Evolutionary conservation across 2,329 filamentous ascomycete genomes (phyloP).

Genomic region (Pyricularia grisea): DNA sequence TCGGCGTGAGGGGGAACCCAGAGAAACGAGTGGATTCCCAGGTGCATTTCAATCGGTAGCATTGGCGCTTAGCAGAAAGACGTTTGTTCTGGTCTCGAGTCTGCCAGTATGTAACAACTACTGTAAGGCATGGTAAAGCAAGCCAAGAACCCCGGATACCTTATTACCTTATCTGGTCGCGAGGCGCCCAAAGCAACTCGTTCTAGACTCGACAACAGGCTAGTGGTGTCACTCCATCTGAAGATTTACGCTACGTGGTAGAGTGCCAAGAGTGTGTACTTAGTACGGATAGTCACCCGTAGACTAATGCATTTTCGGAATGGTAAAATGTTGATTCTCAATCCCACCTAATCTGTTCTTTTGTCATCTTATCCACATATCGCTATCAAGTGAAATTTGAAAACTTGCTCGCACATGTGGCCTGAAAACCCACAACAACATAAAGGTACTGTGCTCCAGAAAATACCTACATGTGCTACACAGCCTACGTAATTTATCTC

Average conservation of each 20-base stretch:
- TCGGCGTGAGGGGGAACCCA: not conserved
- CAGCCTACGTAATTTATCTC: not conserved
- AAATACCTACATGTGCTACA: not conserved
- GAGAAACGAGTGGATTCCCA: not conserved
- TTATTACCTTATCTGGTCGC: not conserved
- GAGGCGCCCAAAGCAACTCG: not conserved
- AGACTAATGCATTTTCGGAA: not conserved
- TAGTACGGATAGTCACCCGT: not conserved
- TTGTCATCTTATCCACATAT: no score
- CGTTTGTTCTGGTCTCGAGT: not conserved
- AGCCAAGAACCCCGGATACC: not conserved
- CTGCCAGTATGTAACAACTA: not conserved
- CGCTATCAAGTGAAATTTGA: no score
- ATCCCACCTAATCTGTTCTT: not conserved
- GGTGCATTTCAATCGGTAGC: not conserved
- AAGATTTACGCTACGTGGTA: not conserved
- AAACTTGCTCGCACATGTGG: no score
- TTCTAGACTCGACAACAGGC: not conserved
- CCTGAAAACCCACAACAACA: no score
- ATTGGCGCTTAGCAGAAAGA: not conserved
- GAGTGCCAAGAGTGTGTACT: not conserved
- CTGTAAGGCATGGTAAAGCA: not conserved
- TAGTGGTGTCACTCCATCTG: not conserved
- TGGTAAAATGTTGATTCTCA: not conserved
- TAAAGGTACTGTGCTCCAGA: no score